Evolutionary conservation across 2,329 filamentous ascomycete genomes (phyloP).

Genomic region (Colletotrichum acutatum): DNA sequence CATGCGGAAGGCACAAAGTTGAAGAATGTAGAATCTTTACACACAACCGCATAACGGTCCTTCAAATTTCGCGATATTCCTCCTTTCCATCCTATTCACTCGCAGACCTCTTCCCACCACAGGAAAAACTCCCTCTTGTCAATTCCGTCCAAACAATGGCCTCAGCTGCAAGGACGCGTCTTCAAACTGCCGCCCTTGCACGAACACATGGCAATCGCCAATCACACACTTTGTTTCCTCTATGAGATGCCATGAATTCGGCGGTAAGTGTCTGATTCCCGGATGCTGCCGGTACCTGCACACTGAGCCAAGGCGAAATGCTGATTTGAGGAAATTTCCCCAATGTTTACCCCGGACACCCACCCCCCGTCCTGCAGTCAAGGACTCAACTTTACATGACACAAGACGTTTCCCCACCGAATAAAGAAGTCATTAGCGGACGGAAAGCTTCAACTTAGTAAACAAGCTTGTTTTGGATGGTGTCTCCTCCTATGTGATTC

Average conservation of each 20-base stretch:
- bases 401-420: slow-evolving; percentile 10
- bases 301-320: not conserved
- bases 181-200: not conserved
- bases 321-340: slow-evolving; percentile 34
- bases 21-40: not conserved
- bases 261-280: not conserved
- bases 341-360: slow-evolving; percentile 15
- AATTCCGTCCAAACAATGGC: slow-evolving; percentile 14
- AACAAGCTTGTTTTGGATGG: slow-evolving; percentile 16
- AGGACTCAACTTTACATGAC: slow-evolving; percentile 14
- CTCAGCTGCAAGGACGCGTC: not conserved
- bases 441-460: slow-evolving; percentile 6
- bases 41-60: not conserved
- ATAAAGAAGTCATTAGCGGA: slow-evolving; percentile 5
- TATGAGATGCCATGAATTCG: not conserved
- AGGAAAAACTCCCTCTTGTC: slow-evolving; percentile 1
- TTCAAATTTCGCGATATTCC: not conserved
- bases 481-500: not conserved
- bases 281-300: slow-evolving; percentile 23
- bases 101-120: not conserved
- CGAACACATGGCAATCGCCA: not conserved
- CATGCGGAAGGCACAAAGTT: not conserved
- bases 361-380: slow-evolving; percentile 7
- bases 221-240: not conserved
- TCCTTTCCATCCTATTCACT: not conserved